Conservation (phyloP, 2,329 filamentous ascomycete species). For the Clonostachys byssicola region DNA sequence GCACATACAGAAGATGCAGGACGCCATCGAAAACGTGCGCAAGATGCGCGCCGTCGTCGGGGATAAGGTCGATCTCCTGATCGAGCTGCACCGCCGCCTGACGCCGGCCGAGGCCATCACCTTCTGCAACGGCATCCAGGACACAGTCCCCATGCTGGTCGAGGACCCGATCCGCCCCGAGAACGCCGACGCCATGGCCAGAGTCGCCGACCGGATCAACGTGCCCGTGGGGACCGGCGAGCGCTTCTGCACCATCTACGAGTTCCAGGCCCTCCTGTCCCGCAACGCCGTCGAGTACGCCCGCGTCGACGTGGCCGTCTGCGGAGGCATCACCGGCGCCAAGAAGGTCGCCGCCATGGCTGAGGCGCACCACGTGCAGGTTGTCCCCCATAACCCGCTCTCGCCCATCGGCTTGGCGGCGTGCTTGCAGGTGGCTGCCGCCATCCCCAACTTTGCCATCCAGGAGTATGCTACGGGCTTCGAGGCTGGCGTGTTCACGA, state of each 20-base stretch:
- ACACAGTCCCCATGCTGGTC: constrained; percentile 58
- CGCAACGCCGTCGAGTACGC: constrained; percentile 39
- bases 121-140: no score
- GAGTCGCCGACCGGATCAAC: constrained; percentile 38
- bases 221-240: constrained; percentile 70
- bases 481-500: no score
- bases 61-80: no score
- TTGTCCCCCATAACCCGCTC: constrained; percentile 72
- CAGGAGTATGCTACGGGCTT: constrained; percentile 41
- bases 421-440: constrained; percentile 61
- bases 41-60: no score
- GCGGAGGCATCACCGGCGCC: constrained; percentile 69
- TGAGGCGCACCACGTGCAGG: constrained; percentile 68
- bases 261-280: constrained; percentile 62
- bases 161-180: constrained; percentile 71
- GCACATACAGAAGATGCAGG: no score
- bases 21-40: no score
- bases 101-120: no score
- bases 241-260: constrained; percentile 68
- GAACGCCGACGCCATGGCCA: constrained; percentile 57
- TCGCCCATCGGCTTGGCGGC: constrained; percentile 71
- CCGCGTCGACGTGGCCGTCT: constrained; percentile 64
- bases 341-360: constrained; percentile 65
- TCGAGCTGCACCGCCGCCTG: no score
- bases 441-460: constrained; percentile 63